A percentile compares a stretch with the other conserved stretches of the same genome.
phyloP scores from a whole-genome alignment of 306 rosid species.

The Rosa chinensis region DNA sequence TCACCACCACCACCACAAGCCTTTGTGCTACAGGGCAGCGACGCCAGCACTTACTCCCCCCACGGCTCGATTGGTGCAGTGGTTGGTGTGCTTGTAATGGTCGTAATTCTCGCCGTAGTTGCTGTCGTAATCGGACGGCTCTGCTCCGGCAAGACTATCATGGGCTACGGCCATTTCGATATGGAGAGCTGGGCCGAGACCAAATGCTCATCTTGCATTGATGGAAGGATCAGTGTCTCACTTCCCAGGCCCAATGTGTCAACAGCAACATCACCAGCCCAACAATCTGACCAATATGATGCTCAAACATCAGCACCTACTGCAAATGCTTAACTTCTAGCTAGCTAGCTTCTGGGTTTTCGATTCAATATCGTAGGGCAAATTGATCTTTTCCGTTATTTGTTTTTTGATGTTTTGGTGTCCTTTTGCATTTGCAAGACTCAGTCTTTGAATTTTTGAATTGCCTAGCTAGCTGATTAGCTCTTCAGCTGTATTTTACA shows the following conservation, averaged over 20 bases:
- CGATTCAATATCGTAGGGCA: not conserved
- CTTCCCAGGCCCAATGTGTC: slow-evolving; percentile 25
- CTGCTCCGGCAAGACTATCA: slow-evolving; percentile 52
- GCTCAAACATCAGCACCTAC: slow-evolving; percentile 31
- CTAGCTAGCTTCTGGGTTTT: not conserved
- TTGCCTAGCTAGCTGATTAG: not conserved
- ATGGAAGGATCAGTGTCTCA: slow-evolving; percentile 54
- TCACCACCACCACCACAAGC: slow-evolving; percentile 36
- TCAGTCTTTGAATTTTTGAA: not conserved
- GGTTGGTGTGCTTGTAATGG: slow-evolving; percentile 41
- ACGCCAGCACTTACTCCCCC: slow-evolving; percentile 16
- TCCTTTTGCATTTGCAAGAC: not conserved
- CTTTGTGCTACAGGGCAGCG: slow-evolving; percentile 22
- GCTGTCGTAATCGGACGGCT: slow-evolving; percentile 61
- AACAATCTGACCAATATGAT: slow-evolving; percentile 40
- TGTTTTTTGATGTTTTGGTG: not conserved
- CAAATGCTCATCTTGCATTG: slow-evolving; percentile 79
- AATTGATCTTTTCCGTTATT: not conserved
- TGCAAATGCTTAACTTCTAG: slow-evolving; percentile 23
- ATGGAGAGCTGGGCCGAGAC: slow-evolving; percentile 88
- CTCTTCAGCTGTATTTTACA: not conserved
- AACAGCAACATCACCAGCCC: slow-evolving; percentile 35
- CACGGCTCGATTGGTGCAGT: slow-evolving; percentile 53
- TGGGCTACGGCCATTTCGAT: slow-evolving; percentile 74
- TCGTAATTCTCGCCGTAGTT: slow-evolving; percentile 39